Conservation (phyloP, 2,329 filamentous ascomycete genomes). For the Diplocarpon rosae region DNA sequence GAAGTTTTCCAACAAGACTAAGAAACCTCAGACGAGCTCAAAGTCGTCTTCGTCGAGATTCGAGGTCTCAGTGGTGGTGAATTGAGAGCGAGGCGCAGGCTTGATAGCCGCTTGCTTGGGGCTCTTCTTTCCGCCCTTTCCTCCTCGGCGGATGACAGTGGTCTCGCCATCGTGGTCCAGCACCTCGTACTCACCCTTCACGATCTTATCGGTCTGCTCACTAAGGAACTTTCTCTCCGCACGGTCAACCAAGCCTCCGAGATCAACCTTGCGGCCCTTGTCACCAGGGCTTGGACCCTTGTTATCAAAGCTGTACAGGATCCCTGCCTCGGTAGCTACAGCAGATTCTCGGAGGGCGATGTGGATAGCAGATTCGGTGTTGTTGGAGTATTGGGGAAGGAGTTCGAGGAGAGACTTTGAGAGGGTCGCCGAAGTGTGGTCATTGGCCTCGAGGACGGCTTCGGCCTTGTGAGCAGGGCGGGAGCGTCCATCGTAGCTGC, state of each 20-base stretch:
- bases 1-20: neutral
- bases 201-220: slow-evolving; percentile 26
- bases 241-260: slow-evolving; percentile 24
- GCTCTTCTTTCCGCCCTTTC: slow-evolving; percentile 19
- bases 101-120: slow-evolving; percentile 22
- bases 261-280: slow-evolving; percentile 18
- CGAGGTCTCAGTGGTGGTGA: slow-evolving; percentile 8
- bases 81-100: slow-evolving; percentile 7
- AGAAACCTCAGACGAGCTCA: slow-evolving; percentile 23
- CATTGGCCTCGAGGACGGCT: slow-evolving; percentile 17
- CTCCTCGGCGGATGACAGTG: slow-evolving; percentile 13
- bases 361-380: slow-evolving; percentile 16
- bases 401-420: slow-evolving; percentile 25
- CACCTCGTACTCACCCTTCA: slow-evolving; percentile 27
- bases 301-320: slow-evolving; percentile 26
- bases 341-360: slow-evolving; percentile 12
- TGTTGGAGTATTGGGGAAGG: slow-evolving; percentile 22
- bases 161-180: slow-evolving; percentile 26
- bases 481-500: slow-evolving; percentile 3
- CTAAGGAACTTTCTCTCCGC: slow-evolving; percentile 25
- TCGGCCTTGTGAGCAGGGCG: slow-evolving; percentile 18
- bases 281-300: slow-evolving; percentile 17
- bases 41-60: slow-evolving; percentile 25
- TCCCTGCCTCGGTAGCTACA: slow-evolving; percentile 11
- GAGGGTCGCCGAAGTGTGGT: slow-evolving; percentile 13